Percentiles rank a stretch among this genome's conserved stretches.
phyloP scores from a whole-genome alignment of 176 grass and related monocot species.

The Leersia perrieri region DNA sequence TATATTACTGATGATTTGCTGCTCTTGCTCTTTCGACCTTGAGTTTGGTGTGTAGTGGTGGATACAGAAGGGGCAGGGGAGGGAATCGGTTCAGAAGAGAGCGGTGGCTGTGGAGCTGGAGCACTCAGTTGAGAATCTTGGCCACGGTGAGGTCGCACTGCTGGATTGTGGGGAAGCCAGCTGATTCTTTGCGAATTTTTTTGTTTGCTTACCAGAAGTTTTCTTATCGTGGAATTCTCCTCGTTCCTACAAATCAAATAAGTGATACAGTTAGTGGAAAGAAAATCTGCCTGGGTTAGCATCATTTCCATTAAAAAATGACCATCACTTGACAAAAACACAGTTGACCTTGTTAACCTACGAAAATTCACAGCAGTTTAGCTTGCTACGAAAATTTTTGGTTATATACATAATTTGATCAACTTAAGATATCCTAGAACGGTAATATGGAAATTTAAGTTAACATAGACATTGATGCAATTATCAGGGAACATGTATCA shows the following conservation, averaged over 20 bases:
- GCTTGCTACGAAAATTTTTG: not conserved
- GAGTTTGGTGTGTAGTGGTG: not conserved
- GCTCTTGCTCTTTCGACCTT: constrained; percentile 5
- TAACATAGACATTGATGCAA: not conserved
- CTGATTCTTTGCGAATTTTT: not conserved
- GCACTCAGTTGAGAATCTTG: not conserved
- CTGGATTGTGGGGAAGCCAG: not conserved
- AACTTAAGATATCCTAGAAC: not conserved
- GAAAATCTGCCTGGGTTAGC: not conserved
- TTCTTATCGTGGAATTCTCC: not conserved
- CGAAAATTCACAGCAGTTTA: too few relatives aligned
- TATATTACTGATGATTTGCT: constrained; percentile 3
- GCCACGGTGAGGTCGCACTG: rapidly evolving
- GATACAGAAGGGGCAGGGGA: not conserved
- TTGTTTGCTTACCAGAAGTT: constrained; percentile 24
- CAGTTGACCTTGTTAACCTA: not conserved
- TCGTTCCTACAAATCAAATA: constrained; percentile 8
- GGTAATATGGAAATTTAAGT: not conserved
- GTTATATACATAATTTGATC: not conserved
- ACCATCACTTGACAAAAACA: not conserved
- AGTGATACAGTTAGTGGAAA: not conserved
- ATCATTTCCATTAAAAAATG: not conserved
- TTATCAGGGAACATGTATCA: not conserved
- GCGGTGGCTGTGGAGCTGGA: not conserved
- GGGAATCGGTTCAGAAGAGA: constrained; percentile 1